Evolutionary conservation across 2,329 filamentous ascomycete genomes (phyloP).

Genomic region (Xylariaceae sp.): DNA sequence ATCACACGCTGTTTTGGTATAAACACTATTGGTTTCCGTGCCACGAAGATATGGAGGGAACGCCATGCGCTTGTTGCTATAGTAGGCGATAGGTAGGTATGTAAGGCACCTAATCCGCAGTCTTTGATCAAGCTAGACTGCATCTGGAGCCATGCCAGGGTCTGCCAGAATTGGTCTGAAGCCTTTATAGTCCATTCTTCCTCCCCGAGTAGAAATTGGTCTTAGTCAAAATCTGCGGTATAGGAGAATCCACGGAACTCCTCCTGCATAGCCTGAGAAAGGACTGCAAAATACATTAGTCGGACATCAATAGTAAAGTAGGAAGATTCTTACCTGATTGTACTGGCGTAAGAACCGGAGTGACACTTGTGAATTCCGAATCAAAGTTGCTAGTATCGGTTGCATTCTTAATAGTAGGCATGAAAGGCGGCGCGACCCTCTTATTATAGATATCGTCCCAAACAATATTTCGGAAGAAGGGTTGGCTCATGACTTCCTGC

Average conservation of each 20-base stretch:
- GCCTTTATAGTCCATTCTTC: not conserved
- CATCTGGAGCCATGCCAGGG: not conserved
- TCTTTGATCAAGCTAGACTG: slow-evolving; percentile 1
- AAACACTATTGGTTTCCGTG: slow-evolving; percentile 1
- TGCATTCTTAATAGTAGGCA: slow-evolving; percentile 86
- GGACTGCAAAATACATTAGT: slow-evolving; percentile 63
- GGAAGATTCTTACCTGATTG: slow-evolving; percentile 80
- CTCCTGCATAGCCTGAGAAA: slow-evolving; percentile 99
- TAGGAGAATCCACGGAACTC: slow-evolving; percentile 99
- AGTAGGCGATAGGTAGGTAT: not conserved
- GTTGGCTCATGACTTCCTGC: slow-evolving; percentile 98
- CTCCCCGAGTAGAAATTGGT: slow-evolving; percentile 6
- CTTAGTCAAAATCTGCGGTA: slow-evolving; percentile 84
- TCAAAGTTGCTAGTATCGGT: slow-evolving; percentile 99
- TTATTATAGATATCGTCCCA: slow-evolving; percentile 99
- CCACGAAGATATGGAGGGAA: not conserved
- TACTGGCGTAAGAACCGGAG: slow-evolving; percentile 93
- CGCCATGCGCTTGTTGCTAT: not conserved
- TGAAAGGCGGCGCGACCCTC: slow-evolving; percentile 85
- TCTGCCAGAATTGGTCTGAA: not conserved
- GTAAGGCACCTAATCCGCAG: slow-evolving; percentile 1
- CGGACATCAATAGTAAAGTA: not conserved
- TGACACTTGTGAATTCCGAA: slow-evolving; percentile 97
- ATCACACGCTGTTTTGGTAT: slow-evolving; percentile 8
- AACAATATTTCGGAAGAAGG: slow-evolving; percentile 96